A percentile compares a stretch with the other conserved stretches of the same genome.
Conservation (phyloP, 352 stramenopile species). For the Pythium aquatile region DNA sequence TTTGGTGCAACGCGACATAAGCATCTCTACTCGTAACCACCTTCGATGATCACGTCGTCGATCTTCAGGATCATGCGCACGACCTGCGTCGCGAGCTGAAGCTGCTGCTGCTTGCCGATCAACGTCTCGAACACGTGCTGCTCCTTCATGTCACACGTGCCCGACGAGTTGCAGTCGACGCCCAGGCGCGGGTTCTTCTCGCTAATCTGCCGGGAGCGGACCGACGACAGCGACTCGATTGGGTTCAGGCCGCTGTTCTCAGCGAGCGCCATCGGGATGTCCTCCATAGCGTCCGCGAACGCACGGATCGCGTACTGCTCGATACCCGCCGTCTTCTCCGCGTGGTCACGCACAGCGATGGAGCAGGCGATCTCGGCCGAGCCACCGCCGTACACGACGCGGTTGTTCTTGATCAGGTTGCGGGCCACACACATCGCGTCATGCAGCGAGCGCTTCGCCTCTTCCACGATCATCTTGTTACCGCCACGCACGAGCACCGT, state of each 20-base stretch:
- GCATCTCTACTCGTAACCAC: slow-evolving; percentile 73
- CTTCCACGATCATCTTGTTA: slow-evolving; percentile 99
- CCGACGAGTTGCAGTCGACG: slow-evolving; percentile 95
- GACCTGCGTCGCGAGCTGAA: slow-evolving; percentile 98
- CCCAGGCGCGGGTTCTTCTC: slow-evolving; percentile 96
- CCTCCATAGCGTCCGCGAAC: slow-evolving; percentile 98
- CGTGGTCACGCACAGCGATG: slow-evolving; percentile 91
- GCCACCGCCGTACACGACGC: slow-evolving; percentile 98
- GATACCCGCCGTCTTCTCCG: slow-evolving; percentile 82
- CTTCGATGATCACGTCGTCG: slow-evolving; percentile 98
- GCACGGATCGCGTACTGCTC: slow-evolving; percentile 98
- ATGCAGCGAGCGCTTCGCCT: slow-evolving; percentile 99
- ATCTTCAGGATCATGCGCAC: slow-evolving; percentile 99
- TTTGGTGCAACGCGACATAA: background rate
- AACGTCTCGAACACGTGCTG: slow-evolving; percentile 99
- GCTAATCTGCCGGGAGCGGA: slow-evolving; percentile 93
- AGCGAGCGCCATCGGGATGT: slow-evolving; percentile 99
- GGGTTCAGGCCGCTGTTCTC: slow-evolving; percentile 98
- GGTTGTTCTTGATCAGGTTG: slow-evolving; percentile 99
- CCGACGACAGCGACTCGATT: slow-evolving; percentile 97
- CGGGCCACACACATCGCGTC: slow-evolving; percentile 99
- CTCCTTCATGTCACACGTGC: slow-evolving; percentile 97
- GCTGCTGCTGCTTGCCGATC: slow-evolving; percentile 99
- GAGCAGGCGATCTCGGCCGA: slow-evolving; percentile 97
- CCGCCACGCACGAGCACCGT: slow-evolving; percentile 98